Conservation (phyloP, 208 protist species). For the Willaertia magna region DNA sequence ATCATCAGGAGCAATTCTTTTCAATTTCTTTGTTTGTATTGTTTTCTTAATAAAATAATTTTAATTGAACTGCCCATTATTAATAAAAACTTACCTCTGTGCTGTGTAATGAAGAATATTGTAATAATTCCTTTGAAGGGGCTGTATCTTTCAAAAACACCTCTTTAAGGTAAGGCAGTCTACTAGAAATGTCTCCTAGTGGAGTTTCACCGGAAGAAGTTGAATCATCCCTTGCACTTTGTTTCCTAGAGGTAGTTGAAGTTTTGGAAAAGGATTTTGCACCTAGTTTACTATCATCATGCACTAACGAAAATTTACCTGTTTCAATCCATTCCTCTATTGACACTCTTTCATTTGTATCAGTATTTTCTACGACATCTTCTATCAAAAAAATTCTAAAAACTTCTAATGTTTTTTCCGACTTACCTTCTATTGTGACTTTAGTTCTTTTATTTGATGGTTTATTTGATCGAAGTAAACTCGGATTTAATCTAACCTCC, state of each 20-base stretch:
- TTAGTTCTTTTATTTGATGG: not conserved
- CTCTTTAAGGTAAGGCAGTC: not conserved
- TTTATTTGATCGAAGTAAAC: not conserved
- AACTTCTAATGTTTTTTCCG: not conserved
- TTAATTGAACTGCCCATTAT: not conserved
- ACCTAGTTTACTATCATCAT: no score
- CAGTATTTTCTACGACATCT: not conserved
- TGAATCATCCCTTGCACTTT: no score
- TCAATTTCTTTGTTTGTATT: not conserved
- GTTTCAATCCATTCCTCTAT: constrained; percentile 75
- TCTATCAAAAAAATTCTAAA: no score
- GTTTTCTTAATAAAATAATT: not conserved
- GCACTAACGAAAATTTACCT: no score
- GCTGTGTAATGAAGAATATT: not conserved
- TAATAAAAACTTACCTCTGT: not conserved
- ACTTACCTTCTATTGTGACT: not conserved
- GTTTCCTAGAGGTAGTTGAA: no score
- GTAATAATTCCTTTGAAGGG: not conserved
- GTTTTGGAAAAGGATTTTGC: no score
- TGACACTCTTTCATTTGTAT: constrained; percentile 54
- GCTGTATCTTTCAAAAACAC: not conserved
- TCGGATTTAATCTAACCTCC: not conserved
- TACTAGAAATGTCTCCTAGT: no score
- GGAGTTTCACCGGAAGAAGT: no score
- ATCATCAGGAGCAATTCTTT: constrained; percentile 60